Evolutionary conservation across 2,329 filamentous ascomycete genomes (phyloP), one percentile per base, ranked within the genome.

Genomic region (Cercospora sp.): DNA sequence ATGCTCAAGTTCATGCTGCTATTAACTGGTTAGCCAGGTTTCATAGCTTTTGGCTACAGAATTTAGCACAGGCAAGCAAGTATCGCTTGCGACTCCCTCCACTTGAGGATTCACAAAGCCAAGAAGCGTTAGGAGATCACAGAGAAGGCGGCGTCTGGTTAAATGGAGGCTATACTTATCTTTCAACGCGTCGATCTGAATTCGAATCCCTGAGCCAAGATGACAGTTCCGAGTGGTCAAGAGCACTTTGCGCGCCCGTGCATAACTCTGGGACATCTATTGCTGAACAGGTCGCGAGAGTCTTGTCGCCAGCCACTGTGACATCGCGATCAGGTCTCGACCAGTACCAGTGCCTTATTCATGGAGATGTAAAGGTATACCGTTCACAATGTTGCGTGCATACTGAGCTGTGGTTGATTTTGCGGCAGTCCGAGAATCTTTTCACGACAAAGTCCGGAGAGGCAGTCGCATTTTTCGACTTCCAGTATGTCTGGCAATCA

Each of bases 391-490:
- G 21, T 30, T 16, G 26, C 40, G 40, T n/a, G n/a, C 37, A 10
- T 30, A 18, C 5, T 18, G 12, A 62, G 37, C 12, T 21, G 58
- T 13, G 18, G 26, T 51, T 64, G 21, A 16, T 58, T 21, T 18
- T 21, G 28, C 55, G n/a, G 30, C 26, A 65, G 76, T 89, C 86
- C 0, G 88, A 90, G 71, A 91, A 91, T 67, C 81, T 91, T 6
- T 90, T 90, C 73, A 87, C 86, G 0, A 87, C 80, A 0, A 66
- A 74, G 0, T 71, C 75, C 0, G 87, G 86, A 0, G 77, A 84
- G 1, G 68, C 79, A 3, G 87, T 88, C 1, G 88, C 87, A 0
- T 89, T 91, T 70, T 90, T 88, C 73, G 89, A 91, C 74, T 91
- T 91, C 66, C 89, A 91, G 72, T 91, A 91, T 71, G 49, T 13